phyloP scores from a whole-genome alignment of 2,329 filamentous ascomycete genomes.

The Cladophialophora psammophila region DNA sequence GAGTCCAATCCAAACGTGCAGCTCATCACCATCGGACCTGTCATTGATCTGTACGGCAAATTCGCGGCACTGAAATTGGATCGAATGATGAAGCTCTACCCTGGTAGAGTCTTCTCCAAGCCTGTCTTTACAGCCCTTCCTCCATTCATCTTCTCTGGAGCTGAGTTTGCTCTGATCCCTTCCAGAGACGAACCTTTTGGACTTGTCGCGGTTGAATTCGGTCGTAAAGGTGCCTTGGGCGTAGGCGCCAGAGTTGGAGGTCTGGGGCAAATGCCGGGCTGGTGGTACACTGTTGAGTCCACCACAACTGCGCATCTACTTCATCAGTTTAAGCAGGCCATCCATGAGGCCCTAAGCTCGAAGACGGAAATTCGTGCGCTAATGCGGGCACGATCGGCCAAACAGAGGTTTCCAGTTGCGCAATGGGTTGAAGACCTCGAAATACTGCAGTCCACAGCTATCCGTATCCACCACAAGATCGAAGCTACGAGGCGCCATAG shows the following conservation, averaged over 20 bases:
- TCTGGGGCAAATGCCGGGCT: constrained; percentile 72
- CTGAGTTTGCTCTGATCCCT: constrained; percentile 72
- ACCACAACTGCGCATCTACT: constrained; percentile 68
- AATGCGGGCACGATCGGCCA: constrained; percentile 70
- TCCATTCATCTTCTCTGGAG: constrained; percentile 71
- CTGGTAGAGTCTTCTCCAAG: constrained; percentile 70
- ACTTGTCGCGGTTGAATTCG: constrained; percentile 73
- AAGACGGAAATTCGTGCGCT: constrained; percentile 63
- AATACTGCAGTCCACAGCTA: constrained; percentile 66
- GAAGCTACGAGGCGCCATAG: constrained; percentile 43
- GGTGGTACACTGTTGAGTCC: constrained; percentile 74
- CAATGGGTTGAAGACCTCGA: constrained; percentile 72
- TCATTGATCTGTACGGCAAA: constrained; percentile 72
- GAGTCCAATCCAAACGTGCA: constrained; percentile 67
- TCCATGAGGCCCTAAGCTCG: constrained; percentile 66
- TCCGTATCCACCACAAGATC: constrained; percentile 62
- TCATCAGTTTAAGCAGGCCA: constrained; percentile 70
- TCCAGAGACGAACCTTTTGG: constrained; percentile 74
- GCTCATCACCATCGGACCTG: constrained; percentile 68
- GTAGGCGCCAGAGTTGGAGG: constrained; percentile 72
- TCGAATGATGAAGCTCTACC: constrained; percentile 70
- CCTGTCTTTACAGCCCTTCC: constrained; percentile 72
- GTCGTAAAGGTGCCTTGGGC: constrained; percentile 71
- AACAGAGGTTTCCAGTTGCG: constrained; percentile 71
- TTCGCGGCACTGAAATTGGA: constrained; percentile 71